phyloP scores from a whole-genome alignment of 495 filamentous ascomycete species.

The Penicillium subrubescens region DNA sequence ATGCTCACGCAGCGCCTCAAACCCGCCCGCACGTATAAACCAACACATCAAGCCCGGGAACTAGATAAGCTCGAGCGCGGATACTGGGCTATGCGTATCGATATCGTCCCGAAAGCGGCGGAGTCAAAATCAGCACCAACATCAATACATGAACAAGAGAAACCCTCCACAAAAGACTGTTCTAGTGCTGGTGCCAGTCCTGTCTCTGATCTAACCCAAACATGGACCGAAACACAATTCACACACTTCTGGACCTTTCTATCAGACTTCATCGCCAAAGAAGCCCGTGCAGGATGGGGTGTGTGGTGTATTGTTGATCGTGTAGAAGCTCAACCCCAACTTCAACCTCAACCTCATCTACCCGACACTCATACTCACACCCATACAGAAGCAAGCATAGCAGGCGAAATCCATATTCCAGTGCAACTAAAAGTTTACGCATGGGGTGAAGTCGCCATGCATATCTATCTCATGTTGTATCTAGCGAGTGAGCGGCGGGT shows the following conservation, averaged over 20 bases:
- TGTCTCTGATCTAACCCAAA: not conserved
- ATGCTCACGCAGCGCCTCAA: slow-evolving; percentile 55
- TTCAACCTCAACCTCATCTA: not conserved
- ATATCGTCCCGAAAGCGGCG: slow-evolving; percentile 11
- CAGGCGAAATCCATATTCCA: too few species aligned
- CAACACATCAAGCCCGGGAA: slow-evolving; percentile 48
- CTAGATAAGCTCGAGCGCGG: slow-evolving; percentile 64
- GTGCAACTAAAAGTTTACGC: slow-evolving; percentile 50
- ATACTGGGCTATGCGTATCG: slow-evolving; percentile 63
- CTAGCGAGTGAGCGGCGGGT: slow-evolving; percentile 62
- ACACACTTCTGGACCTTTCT: slow-evolving; percentile 64
- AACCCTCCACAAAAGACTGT: not conserved
- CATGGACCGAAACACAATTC: slow-evolving; percentile 25
- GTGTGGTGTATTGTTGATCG: slow-evolving; percentile 53
- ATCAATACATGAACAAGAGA: not conserved
- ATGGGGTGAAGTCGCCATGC: slow-evolving; percentile 63
- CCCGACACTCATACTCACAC: too few species aligned
- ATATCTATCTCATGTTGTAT: slow-evolving; percentile 68
- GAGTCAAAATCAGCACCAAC: not conserved
- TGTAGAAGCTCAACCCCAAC: not conserved
- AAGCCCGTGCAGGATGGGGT: slow-evolving; percentile 68
- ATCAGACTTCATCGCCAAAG: slow-evolving; percentile 53
- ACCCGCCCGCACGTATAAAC: slow-evolving; percentile 52
- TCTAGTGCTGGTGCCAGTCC: not conserved
- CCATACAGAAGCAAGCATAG: not conserved